Base-by-base conservation (phyloP, 768 basidiomycete genomes). In the Naganishia antarctica region DNA sequence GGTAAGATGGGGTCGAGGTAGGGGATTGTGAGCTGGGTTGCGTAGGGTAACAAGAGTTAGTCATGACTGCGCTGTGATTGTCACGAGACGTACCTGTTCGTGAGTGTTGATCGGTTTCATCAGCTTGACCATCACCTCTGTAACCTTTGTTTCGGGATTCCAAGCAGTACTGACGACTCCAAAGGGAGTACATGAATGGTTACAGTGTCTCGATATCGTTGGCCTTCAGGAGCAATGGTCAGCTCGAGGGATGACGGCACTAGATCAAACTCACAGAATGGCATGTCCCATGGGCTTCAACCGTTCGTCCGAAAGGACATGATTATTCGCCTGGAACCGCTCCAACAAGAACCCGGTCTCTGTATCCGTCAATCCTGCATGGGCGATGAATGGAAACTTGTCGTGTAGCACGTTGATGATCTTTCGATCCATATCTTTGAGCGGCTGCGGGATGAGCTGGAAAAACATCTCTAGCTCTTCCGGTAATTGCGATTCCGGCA, bases 1-100 rank as follows among this genome's bases (percentile, higher is more conserved):
- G 66, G 66, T n/a, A 67, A 29, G 53, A 67, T 59, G 3, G 66
- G 61, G 48, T 67, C 66, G 6, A 67, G 53, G 53, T 67, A 67
- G 4, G 66, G 60, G 49, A 67, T 67, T 3, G 66, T 67, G 11
- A 67, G 32, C 66, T 67, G 23, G 15, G 23, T 18, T 1, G 40
- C 4, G 15, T 2, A 5, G 26, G 3, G 31, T 2, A 8, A 21
- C 32, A 34, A 25, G 7, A 2, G 40, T 23, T 32, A 6, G n/a
- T 37, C 13, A n/a, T n/a, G 28, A 23, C 15, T 4, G n/a, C 26
- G 28, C 26, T 16, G n/a, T 16, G 34, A 1, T 25, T 23, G 3
- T 25, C 34, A n/a, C 16, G 37, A 25, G 3, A 53, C 64, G 7
- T 29, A 66, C 65, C 60, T 66, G 48, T 26, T 66, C 60, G 11